Percentiles rank a stretch among this genome's conserved stretches.
These are phyloP conservation scores for Streptanthus diversifolius DNA, from an alignment of 345 rosid genomes.

Conservation along the genomic window DNA sequence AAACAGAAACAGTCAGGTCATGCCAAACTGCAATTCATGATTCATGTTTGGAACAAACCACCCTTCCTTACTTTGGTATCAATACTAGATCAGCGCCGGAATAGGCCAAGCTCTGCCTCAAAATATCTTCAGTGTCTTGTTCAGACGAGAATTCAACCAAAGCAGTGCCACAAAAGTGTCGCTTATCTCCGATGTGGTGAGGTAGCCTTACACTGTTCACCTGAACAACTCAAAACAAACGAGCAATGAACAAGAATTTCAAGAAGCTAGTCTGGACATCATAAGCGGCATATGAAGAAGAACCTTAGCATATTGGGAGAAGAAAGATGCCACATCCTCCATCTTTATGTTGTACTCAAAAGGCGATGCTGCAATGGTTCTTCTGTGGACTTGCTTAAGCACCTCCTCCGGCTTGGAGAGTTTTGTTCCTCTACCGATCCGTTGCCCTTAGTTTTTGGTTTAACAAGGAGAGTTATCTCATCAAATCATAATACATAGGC, in stretches of 20 bases:
- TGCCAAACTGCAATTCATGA: background rate
- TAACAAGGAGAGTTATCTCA: background rate
- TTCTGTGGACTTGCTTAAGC: constrained; percentile 42
- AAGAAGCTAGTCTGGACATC: background rate
- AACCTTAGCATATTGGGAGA: constrained; percentile 48
- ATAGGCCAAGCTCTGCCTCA: constrained; percentile 42
- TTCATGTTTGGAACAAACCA: background rate
- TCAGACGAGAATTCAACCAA: constrained; percentile 55
- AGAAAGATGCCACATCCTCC: constrained; percentile 44
- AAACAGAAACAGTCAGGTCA: constrained; percentile 8
- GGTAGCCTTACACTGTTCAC: constrained; percentile 56
- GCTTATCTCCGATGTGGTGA: constrained; percentile 47
- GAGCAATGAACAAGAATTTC: background rate
- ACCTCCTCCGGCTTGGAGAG: constrained; percentile 40
- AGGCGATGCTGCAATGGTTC: constrained; percentile 52
- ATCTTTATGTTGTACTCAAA: constrained; percentile 34
- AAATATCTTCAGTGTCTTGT: constrained; percentile 37
- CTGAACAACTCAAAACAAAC: constrained; percentile 26
- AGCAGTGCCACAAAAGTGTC: constrained; percentile 49
- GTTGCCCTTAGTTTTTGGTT: constrained; percentile 32
- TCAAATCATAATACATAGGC: background rate
- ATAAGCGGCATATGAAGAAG: background rate
- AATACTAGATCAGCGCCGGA: constrained; percentile 45
- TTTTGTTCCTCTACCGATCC: constrained; percentile 43
- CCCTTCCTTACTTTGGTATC: constrained; percentile 34